Evolutionary conservation across 225 moss, liverwort and hornwort genomes (phyloP).

Genomic region (Climacium dendroides): DNA sequence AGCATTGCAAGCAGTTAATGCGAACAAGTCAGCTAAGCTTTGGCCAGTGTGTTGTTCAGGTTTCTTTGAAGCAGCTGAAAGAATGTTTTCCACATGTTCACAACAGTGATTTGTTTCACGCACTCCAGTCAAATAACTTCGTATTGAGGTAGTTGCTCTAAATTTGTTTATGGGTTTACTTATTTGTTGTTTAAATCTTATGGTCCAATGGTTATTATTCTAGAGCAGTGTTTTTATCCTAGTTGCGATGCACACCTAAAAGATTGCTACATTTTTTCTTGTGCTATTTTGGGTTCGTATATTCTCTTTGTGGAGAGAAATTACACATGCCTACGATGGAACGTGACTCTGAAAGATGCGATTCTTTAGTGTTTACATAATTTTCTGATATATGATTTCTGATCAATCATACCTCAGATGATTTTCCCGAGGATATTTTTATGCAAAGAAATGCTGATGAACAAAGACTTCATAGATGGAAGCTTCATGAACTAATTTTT

Average conservation of each 20-base stretch:
- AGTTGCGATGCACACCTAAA: background rate
- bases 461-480: background rate
- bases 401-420: background rate
- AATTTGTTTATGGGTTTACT: background rate
- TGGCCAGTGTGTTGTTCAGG: background rate
- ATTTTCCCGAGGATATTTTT: background rate
- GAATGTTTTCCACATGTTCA: slow-evolving; percentile 8
- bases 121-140: slow-evolving; percentile 14
- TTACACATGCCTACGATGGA: background rate
- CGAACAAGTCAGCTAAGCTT: background rate
- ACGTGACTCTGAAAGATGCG: background rate
- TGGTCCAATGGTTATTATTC: background rate
- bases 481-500: background rate
- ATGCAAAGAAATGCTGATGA: background rate
- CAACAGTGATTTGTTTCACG: background rate
- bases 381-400: background rate
- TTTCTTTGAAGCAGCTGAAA: slow-evolving; percentile 10
- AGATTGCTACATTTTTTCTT: background rate
- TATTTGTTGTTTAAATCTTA: background rate
- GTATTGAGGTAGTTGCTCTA: slow-evolving; percentile 6
- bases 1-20: background rate
- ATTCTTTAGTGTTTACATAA: background rate
- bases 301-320: background rate
- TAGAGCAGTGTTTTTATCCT: background rate
- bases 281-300: background rate